Evolutionary conservation across 495 filamentous ascomycete genomes (phyloP).

Genomic region (Hapsidospora chrysogenum): DNA sequence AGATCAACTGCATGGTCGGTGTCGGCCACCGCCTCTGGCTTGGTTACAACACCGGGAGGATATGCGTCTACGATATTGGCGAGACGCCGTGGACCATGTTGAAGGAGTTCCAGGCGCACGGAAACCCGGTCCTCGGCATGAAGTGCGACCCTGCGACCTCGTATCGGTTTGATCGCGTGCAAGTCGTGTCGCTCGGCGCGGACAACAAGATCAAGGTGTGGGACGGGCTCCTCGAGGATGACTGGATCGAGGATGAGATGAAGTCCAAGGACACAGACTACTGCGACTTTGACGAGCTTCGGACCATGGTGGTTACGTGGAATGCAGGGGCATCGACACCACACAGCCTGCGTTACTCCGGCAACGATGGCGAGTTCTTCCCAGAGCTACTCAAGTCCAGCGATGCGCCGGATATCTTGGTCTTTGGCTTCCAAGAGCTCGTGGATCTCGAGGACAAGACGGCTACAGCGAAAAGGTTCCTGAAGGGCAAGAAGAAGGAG

Average conservation of each 20-base stretch:
- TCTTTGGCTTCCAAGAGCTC: conserved; percentile 96
- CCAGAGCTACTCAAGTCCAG: conserved; percentile 52
- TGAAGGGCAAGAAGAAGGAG: conserved; percentile 79
- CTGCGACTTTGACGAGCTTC: conserved; percentile 70
- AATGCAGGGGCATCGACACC: conserved; percentile 90
- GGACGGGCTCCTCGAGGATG: conserved; percentile 87
- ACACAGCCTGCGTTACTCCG: conserved; percentile 51
- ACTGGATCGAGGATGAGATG: conserved; percentile 87
- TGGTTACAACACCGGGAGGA: conserved; percentile 87
- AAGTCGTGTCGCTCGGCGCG: conserved; percentile 76
- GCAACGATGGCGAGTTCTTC: conserved; percentile 56
- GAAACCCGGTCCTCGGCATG: conserved; percentile 60
- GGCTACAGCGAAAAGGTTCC: conserved; percentile 75
- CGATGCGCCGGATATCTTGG: conserved; percentile 68
- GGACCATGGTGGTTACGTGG: conserved; percentile 73
- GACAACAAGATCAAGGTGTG: conserved; percentile 76
- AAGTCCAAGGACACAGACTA: conserved; percentile 63
- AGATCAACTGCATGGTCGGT: conserved; percentile 76
- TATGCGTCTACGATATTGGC: conserved; percentile 77
- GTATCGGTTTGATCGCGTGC: conserved; percentile 70
- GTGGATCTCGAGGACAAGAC: conserved; percentile 96
- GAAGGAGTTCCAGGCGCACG: conserved; percentile 91
- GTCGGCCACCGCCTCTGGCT: conserved; percentile 83
- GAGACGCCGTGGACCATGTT: conserved; percentile 71
- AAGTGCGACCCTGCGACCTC: conserved; percentile 66